Evolutionary conservation across 2,329 filamentous ascomycete genomes (phyloP), one percentile per base, ranked within the genome.

Genomic region (Pseudonectria buxi): DNA sequence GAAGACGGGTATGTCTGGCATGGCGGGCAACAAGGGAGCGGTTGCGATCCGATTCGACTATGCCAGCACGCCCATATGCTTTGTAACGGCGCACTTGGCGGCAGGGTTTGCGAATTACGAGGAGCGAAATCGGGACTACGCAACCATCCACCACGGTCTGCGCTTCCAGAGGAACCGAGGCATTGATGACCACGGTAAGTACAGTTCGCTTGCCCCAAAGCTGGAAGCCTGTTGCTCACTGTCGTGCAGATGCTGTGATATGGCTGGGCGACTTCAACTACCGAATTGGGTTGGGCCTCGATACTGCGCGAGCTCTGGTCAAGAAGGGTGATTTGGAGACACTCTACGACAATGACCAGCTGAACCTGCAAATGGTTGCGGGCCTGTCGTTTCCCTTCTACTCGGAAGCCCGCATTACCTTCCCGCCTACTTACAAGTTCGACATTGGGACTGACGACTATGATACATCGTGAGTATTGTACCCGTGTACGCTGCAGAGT

Each of bases 261-360:
- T 98, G 92, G 90, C 74, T 95, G 28, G 92, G 92, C 5, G 92
- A 98, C 59, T 98, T 98, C 68, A 98, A 98, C 57, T 98, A 98
- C 61, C 83, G 92, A 13, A 94, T 98, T 50, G 90, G 89, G 1
- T 71, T 96, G 38, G 74, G 73, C 29, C 79, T 86, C 45, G 87
- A 95, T 26, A 80, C 74, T 40, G 86, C 87, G 7, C 81, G 85
- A 46, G 74, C 80, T 24, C 66, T 94, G 9, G 78, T 95, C 36
- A 75, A 81, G 49, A 72, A 75, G 36, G 69, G 76, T 16, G 83
- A 95, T 52, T 68, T 94, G 10, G 84, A 83, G 37, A 81, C 73
- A 13, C 64, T 96, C 32, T 94, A 95, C 56, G 84, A 92, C 43
- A 94, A 95, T 51, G 90, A 96, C 54, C 89, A 95, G 69, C 73